Percentiles rank a stretch among this genome's conserved stretches.
phyloP scores from a whole-genome alignment of 305 asterid species.

The Fraxinus angustifolia region DNA sequence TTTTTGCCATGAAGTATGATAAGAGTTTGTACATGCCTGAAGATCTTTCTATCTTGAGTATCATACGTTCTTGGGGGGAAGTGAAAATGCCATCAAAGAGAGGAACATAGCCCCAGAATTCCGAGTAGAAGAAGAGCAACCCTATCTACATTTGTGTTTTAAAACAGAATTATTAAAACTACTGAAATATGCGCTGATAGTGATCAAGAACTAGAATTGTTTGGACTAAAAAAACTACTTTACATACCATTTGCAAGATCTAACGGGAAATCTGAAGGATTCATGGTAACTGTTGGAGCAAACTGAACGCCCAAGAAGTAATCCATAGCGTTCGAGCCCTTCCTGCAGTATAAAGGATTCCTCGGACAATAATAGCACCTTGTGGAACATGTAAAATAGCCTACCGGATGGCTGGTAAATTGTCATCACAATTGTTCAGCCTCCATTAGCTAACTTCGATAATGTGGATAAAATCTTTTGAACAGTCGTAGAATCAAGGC shows the following conservation, averaged over 20 bases:
- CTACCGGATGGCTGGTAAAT: constrained; percentile 92
- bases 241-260: constrained; percentile 79
- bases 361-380: constrained; percentile 72
- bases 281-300: constrained; percentile 62
- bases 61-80: constrained; percentile 63
- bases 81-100: constrained; percentile 80
- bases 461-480: constrained; percentile 63
- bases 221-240: not conserved
- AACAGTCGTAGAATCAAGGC: constrained; percentile 84
- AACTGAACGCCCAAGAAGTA: constrained; percentile 61
- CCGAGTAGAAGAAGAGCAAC: constrained; percentile 53
- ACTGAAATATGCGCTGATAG: not conserved
- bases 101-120: constrained; percentile 88
- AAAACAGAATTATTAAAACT: not conserved
- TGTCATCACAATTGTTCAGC: constrained; percentile 74
- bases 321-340: constrained; percentile 46
- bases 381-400: constrained; percentile 74
- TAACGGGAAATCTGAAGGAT: constrained; percentile 81
- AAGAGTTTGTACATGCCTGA: constrained; percentile 89
- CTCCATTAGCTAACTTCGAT: constrained; percentile 58
- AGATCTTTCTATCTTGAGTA: constrained; percentile 70
- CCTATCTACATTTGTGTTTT: constrained; percentile 47
- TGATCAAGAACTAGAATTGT: not conserved
- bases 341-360: constrained; percentile 72
- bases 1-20: constrained; percentile 72